Percentiles rank a stretch among this genome's conserved stretches.
Conservation (phyloP, 768 basidiomycete species). For the Ramaria rubella region DNA sequence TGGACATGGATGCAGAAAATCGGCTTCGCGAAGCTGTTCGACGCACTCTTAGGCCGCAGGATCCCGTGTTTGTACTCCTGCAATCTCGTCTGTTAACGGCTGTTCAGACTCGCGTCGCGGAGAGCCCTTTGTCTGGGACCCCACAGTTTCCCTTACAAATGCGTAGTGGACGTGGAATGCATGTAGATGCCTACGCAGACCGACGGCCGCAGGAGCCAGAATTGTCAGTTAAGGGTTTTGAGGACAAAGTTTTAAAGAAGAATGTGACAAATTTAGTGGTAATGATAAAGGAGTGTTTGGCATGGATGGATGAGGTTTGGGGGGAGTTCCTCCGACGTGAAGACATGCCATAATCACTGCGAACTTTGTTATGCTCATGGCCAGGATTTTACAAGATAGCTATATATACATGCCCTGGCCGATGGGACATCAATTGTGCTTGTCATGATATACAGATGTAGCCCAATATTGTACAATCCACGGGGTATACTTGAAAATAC, state of each 20-base stretch:
- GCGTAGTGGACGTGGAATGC: conserved; percentile 26
- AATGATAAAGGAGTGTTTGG: conserved; percentile 36
- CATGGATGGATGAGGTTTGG: conserved; percentile 57
- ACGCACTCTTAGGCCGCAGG: conserved; percentile 51
- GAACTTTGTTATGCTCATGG: no score
- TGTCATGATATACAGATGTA: no score
- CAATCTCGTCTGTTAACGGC: conserved; percentile 50
- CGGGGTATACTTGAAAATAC: no score
- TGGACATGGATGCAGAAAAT: conserved; percentile 39
- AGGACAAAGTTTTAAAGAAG: conserved; percentile 47
- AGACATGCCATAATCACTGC: no score
- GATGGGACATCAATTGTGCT: no score
- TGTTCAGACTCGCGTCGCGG: conserved; percentile 24
- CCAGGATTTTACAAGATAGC: no score
- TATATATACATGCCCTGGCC: no score
- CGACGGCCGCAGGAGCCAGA: conserved; percentile 5
- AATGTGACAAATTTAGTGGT: conserved; percentile 15
- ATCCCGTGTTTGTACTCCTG: conserved; percentile 62
- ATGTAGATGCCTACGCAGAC: not conserved
- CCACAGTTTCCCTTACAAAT: conserved; percentile 21
- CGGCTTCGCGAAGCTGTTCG: conserved; percentile 54
- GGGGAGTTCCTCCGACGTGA: conserved; percentile 31
- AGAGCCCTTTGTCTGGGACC: no score
- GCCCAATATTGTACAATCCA: no score
- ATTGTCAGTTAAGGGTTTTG: conserved; percentile 54